Evolutionary conservation across 805 yeast genomes (phyloP).

Genomic region (Starmerella powellii): DNA sequence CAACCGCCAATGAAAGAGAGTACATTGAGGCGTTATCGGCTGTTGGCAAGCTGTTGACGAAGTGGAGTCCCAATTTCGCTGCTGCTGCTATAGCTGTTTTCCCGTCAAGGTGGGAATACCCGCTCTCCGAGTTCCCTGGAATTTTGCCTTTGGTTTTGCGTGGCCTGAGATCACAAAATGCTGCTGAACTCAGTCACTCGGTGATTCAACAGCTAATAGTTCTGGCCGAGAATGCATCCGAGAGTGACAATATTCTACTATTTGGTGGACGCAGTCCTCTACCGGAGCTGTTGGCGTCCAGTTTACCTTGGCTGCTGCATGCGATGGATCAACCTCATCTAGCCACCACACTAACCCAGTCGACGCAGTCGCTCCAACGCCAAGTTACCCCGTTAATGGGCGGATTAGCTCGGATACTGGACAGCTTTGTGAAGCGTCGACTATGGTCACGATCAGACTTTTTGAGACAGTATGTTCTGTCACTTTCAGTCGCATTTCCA

Average conservation of each 20-base stretch:
- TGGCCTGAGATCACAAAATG: constrained; percentile 70
- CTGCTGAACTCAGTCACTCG: constrained; percentile 65
- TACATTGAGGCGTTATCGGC: constrained; percentile 79
- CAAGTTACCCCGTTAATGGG: constrained; percentile 32
- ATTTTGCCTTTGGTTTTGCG: constrained; percentile 64
- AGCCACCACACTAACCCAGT: constrained; percentile 41
- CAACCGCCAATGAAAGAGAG: constrained; percentile 85
- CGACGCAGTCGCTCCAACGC: constrained; percentile 33
- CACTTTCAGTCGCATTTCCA: constrained; percentile 60
- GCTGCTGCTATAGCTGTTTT: constrained; percentile 76
- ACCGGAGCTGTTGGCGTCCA: constrained; percentile 59
- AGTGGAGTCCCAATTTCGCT: constrained; percentile 72
- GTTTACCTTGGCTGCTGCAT: constrained; percentile 73
- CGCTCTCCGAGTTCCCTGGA: constrained; percentile 54
- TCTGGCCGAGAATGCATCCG: constrained; percentile 42
- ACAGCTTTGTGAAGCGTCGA: constrained; percentile 61
- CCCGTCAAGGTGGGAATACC: constrained; percentile 92
- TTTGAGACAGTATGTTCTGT: constrained; percentile 61
- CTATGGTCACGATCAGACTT: constrained; percentile 89
- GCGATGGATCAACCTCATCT: constrained; percentile 53
- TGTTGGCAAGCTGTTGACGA: constrained; percentile 67
- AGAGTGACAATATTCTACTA: constrained; percentile 41
- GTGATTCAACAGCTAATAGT: constrained; percentile 51
- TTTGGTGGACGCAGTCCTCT: constrained; percentile 60
- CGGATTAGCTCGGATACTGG: constrained; percentile 56